Percentiles rank a stretch among this genome's conserved stretches.
Evolutionary conservation across 2,329 filamentous ascomycete species (phyloP).

Genomic region (Xylariaceae sp.): DNA sequence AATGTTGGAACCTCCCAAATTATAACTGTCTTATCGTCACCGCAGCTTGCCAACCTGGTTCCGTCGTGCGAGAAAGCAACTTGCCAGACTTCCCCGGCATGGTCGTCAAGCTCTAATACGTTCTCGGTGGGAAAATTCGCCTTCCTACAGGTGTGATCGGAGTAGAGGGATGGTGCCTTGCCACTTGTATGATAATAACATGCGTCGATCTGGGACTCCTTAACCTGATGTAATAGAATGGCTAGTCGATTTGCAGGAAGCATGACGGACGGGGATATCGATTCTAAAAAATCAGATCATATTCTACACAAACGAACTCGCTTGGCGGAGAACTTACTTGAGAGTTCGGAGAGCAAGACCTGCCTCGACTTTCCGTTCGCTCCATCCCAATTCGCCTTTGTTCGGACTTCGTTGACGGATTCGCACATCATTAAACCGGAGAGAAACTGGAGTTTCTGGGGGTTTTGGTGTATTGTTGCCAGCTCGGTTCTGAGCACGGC

Average conservation of each 20-base stretch:
- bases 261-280: constrained; percentile 94
- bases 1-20: constrained; percentile 78
- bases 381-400: constrained; percentile 79
- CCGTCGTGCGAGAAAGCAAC: constrained; percentile 87
- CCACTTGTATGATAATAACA: constrained; percentile 87
- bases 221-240: constrained; percentile 74
- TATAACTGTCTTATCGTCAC: constrained; percentile 66
- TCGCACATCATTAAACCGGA: constrained; percentile 89
- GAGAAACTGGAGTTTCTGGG: constrained; percentile 69
- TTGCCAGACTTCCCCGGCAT: constrained; percentile 85
- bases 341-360: constrained; percentile 71
- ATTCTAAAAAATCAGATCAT: constrained; percentile 49
- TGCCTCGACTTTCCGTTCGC: constrained; percentile 69
- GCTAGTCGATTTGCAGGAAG: constrained; percentile 87
- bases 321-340: constrained; percentile 53
- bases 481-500: constrained; percentile 82
- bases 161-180: constrained; percentile 75
- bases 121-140: constrained; percentile 72
- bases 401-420: constrained; percentile 68
- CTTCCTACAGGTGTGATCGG: constrained; percentile 78
- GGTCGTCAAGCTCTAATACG: constrained; percentile 63
- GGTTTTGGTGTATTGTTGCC: constrained; percentile 78
- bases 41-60: constrained; percentile 73
- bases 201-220: constrained; percentile 72
- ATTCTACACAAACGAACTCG: not conserved